These are phyloP conservation scores for Blepharisma stoltei DNA, from an alignment of 73 alveolate species.

Conservation along the genomic window DNA sequence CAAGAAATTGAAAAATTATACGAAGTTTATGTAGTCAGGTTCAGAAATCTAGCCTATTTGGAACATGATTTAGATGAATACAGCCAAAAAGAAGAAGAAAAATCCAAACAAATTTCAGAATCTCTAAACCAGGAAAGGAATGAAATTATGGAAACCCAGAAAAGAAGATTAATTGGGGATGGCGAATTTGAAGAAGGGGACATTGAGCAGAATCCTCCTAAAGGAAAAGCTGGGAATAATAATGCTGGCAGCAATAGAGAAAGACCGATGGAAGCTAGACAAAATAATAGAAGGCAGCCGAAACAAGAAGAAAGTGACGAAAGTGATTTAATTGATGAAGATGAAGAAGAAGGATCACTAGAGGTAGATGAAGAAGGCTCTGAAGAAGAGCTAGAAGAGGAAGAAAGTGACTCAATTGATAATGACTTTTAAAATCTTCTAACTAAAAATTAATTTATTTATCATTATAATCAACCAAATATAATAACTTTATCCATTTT, in stretches of 20 bases:
- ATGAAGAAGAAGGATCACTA: conserved; percentile 59
- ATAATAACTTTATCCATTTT: too few species aligned
- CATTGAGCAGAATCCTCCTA: background rate
- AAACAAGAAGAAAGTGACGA: conserved; percentile 50
- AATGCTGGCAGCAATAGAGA: background rate
- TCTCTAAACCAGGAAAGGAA: conserved; percentile 53
- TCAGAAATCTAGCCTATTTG: conserved; percentile 88
- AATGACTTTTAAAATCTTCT: conserved; percentile 32
- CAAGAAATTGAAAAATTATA: conserved; percentile 73
- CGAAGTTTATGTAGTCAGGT: conserved; percentile 89
- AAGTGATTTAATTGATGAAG: conserved; percentile 41
- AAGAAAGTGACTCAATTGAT: conserved; percentile 47
- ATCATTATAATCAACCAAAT: too few species aligned
- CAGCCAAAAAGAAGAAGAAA: conserved; percentile 72
- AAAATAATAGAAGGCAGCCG: conserved; percentile 29
- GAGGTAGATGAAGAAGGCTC: conserved; percentile 47
- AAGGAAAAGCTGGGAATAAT: conserved; percentile 45
- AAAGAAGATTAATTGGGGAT: conserved; percentile 32
- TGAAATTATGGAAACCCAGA: conserved; percentile 46
- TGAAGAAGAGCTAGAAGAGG: conserved; percentile 37
- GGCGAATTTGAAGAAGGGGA: conserved; percentile 42
- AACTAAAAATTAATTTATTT: too few species aligned
- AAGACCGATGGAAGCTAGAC: conserved; percentile 40
- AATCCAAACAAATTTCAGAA: conserved; percentile 34
- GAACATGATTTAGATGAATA: conserved; percentile 83